Evolutionary conservation across 306 rosid species (phyloP).

Genomic region (Trifolium pratense): DNA sequence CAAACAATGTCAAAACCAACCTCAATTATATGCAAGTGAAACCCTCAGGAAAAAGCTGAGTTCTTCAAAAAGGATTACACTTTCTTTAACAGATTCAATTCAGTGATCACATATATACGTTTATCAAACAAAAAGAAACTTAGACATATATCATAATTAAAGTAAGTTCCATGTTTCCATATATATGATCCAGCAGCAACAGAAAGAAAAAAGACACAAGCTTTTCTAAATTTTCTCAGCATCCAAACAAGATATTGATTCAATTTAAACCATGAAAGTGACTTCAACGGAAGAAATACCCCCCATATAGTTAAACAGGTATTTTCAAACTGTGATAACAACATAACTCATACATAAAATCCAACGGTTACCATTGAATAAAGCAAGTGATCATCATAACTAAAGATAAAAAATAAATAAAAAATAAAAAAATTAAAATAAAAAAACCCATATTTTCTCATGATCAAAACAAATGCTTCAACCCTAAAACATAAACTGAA

Average conservation of each 20-base stretch:
- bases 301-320: not conserved
- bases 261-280: constrained; percentile 16
- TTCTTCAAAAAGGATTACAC: not conserved
- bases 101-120: constrained; percentile 6
- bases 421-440: too few species aligned
- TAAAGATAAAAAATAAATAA: too few species aligned
- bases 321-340: not conserved
- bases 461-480: constrained; percentile 18
- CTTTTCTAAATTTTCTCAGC: constrained; percentile 42
- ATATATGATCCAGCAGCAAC: not conserved
- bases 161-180: constrained; percentile 4
- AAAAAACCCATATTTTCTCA: too few species aligned
- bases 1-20: constrained; percentile 44
- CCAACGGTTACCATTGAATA: constrained; percentile 17
- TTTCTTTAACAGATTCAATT: constrained; percentile 2
- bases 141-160: too few species aligned
- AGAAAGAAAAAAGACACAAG: not conserved
- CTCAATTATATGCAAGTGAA: not conserved
- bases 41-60: not conserved
- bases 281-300: not conserved
- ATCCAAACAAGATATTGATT: constrained; percentile 39
- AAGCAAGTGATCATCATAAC: constrained; percentile 44
- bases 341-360: constrained; percentile 13
- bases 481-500: constrained; percentile 38
- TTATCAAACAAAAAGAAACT: too few species aligned